Evolutionary conservation across 768 basidiomycete species (phyloP).

Genomic region (Gyrodon lividus): DNA sequence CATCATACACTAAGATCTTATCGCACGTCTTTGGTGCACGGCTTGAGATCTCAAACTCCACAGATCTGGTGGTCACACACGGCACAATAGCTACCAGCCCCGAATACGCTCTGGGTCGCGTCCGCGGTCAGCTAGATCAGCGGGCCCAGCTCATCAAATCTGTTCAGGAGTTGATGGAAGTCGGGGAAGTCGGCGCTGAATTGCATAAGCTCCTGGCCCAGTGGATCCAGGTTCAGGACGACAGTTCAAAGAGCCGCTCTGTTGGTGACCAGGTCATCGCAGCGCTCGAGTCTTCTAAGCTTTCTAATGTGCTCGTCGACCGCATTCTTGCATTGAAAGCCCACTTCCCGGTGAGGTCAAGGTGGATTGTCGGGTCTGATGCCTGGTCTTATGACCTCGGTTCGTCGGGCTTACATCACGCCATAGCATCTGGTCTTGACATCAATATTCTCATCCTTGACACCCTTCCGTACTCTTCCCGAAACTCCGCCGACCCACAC

Average conservation of each 20-base stretch:
- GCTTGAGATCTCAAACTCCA: conserved; percentile 84
- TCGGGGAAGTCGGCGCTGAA: conserved; percentile 45
- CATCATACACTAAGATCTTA: conserved; percentile 88
- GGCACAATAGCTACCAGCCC: conserved; percentile 85
- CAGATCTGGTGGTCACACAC: conserved; percentile 63
- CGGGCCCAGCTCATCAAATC: conserved; percentile 64
- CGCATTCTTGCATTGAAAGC: conserved; percentile 58
- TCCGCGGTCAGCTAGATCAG: conserved; percentile 77
- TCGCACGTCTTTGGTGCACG: conserved; percentile 74
- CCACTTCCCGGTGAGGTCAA: conserved; percentile 66
- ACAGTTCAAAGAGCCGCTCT: conserved; percentile 55
- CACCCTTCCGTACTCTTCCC: conserved; percentile 82
- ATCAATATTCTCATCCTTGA: conserved; percentile 96
- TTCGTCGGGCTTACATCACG: conserved; percentile 92
- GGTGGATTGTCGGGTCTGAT: conserved; percentile 99
- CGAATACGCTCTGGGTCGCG: conserved; percentile 90
- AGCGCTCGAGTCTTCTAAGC: conserved; percentile 42
- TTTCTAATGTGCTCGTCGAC: conserved; percentile 45
- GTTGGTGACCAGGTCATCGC: conserved; percentile 58
- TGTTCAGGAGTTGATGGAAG: conserved; percentile 64
- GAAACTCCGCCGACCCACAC: conserved; percentile 63
- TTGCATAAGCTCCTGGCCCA: conserved; percentile 72
- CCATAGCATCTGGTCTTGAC: conserved; percentile 86
- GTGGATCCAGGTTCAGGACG: conserved; percentile 81
- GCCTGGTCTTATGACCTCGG: conserved; percentile 98